These are phyloP conservation scores for Ophiognomonia clavigignenti-juglandacearum DNA, from an alignment of 2,329 filamentous ascomycete genomes.

Conservation along the genomic window DNA sequence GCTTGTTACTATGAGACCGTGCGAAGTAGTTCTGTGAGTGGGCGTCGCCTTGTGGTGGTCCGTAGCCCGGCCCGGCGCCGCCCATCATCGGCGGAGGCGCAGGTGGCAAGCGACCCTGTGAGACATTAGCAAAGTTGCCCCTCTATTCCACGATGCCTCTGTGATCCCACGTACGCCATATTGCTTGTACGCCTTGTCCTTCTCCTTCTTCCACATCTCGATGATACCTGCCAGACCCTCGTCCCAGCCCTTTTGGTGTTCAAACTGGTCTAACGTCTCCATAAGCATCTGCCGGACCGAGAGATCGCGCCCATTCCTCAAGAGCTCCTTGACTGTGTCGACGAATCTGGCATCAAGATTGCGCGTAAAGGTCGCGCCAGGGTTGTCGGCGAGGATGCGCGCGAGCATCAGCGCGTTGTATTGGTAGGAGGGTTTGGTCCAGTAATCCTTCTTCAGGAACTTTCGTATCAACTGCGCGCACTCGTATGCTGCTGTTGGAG, in stretches of 20 bases:
- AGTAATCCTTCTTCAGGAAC: slow-evolving; percentile 71
- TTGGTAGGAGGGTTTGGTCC: slow-evolving; percentile 62
- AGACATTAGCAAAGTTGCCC: slow-evolving; percentile 13
- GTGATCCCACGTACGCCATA: slow-evolving; percentile 37
- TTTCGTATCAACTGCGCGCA: slow-evolving; percentile 78
- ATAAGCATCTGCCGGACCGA: slow-evolving; percentile 80
- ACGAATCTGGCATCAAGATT: slow-evolving; percentile 85
- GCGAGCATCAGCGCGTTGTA: slow-evolving; percentile 97
- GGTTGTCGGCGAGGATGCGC: slow-evolving; percentile 88
- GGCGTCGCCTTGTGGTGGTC: slow-evolving; percentile 32
- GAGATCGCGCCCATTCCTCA: slow-evolving; percentile 66
- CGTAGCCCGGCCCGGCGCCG: slow-evolving; percentile 25
- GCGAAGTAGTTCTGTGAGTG: slow-evolving; percentile 55
- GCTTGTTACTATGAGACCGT: slow-evolving; percentile 41
- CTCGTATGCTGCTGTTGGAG: slow-evolving; percentile 76
- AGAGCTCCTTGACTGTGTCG: slow-evolving; percentile 66
- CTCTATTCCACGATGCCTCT: too few species aligned
- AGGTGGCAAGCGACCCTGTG: slow-evolving; percentile 21
- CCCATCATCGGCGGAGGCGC: slow-evolving; percentile 27
- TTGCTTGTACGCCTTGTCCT: slow-evolving; percentile 56
- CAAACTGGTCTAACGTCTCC: slow-evolving; percentile 78
- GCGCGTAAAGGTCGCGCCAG: slow-evolving; percentile 83
- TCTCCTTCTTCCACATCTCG: slow-evolving; percentile 88
- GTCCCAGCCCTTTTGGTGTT: slow-evolving; percentile 67
- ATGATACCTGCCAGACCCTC: slow-evolving; percentile 66